Conservation (phyloP, 2,329 filamentous ascomycete species). For the Penicillium vulpinum region DNA sequence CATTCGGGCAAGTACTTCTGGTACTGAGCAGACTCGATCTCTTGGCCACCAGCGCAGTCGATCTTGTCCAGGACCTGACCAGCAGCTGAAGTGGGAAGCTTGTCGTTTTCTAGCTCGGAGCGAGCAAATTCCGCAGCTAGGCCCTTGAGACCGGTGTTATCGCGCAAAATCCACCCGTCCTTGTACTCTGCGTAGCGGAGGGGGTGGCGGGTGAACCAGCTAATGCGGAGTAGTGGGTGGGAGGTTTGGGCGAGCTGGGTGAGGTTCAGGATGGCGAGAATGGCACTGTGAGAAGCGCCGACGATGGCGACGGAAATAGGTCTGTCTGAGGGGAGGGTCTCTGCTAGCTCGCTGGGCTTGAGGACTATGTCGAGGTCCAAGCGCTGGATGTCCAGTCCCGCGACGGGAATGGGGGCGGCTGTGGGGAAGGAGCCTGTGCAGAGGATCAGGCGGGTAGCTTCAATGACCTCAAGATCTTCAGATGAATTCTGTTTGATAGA, state of each 20-base stretch:
- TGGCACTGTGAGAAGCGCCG: slow-evolving; percentile 64
- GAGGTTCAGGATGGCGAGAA: slow-evolving; percentile 63
- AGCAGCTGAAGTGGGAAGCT: slow-evolving; percentile 48
- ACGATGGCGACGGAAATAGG: slow-evolving; percentile 55
- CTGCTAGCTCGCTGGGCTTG: slow-evolving; percentile 52
- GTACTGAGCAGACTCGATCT: slow-evolving; percentile 48
- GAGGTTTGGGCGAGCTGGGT: slow-evolving; percentile 53
- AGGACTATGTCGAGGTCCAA: slow-evolving; percentile 59
- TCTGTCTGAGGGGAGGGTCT: slow-evolving; percentile 39
- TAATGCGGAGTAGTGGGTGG: slow-evolving; percentile 56
- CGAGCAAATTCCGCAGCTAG: slow-evolving; percentile 61
- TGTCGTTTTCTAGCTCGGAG: slow-evolving; percentile 57
- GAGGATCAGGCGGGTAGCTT: slow-evolving; percentile 53
- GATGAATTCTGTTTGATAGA: slow-evolving; percentile 30
- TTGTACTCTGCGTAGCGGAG: slow-evolving; percentile 63
- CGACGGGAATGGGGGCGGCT: slow-evolving; percentile 45
- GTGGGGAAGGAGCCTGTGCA: slow-evolving; percentile 60
- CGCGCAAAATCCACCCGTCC: slow-evolving; percentile 64
- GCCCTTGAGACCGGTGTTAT: slow-evolving; percentile 67
- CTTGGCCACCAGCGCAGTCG: slow-evolving; percentile 41
- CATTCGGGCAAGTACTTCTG: slow-evolving; percentile 51
- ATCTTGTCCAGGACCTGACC: slow-evolving; percentile 51
- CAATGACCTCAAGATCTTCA: slow-evolving; percentile 34
- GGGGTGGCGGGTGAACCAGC: slow-evolving; percentile 63
- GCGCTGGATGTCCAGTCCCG: slow-evolving; percentile 41